A percentile compares a stretch with the other conserved stretches of the same genome.
phyloP scores from a whole-genome alignment of 1,284 basidiomycete species.

The Lentinula novae-zelandiae region DNA sequence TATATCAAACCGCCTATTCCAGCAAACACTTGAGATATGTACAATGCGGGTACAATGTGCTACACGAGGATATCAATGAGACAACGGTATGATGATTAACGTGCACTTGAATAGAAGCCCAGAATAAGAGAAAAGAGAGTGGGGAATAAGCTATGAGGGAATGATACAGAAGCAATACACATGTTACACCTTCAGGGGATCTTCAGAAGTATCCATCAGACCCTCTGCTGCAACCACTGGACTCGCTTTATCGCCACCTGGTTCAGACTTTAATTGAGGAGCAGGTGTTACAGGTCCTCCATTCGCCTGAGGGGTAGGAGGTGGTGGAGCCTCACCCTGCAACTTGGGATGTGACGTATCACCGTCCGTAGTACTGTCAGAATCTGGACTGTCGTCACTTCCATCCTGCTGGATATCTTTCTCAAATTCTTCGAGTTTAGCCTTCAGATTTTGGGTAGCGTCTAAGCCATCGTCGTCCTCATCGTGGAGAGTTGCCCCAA shows the following conservation, averaged over 20 bases:
- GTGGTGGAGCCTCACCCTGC: constrained; percentile 45
- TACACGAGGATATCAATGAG: constrained; percentile 19
- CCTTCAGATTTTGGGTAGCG: constrained; percentile 52
- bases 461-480: constrained; percentile 30
- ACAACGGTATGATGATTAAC: constrained; percentile 15
- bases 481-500: constrained; percentile 29
- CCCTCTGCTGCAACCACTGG: constrained; percentile 64
- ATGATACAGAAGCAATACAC: constrained; percentile 2
- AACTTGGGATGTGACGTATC: constrained; percentile 17
- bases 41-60: constrained; percentile 16
- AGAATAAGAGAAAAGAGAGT: neutral
- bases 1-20: constrained; percentile 20
- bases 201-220: constrained; percentile 70
- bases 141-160: neutral
- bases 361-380: neutral
- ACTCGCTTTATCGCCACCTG: constrained; percentile 57
- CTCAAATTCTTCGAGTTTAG: constrained; percentile 61
- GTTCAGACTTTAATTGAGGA: constrained; percentile 50
- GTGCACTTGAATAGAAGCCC: constrained; percentile 3
- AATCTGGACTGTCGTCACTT: neutral
- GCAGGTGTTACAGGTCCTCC: constrained; percentile 29
- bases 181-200: constrained; percentile 48
- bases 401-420: constrained; percentile 26
- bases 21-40: constrained; percentile 21
- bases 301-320: constrained; percentile 29